phyloP scores from a whole-genome alignment of 2,329 filamentous ascomycete genomes.

The Talaromyces sp. region DNA sequence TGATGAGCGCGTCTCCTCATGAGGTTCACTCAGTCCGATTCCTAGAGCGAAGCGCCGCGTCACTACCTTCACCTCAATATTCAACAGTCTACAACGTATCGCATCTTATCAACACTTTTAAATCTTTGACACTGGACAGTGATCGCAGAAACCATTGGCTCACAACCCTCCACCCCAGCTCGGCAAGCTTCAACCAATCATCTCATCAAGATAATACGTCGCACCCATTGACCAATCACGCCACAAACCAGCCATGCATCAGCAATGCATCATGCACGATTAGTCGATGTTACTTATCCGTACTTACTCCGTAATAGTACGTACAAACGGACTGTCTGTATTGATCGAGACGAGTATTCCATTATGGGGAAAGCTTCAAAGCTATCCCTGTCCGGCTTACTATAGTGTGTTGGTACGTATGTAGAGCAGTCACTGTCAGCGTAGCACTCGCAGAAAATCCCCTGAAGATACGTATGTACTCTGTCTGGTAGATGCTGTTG shows the following conservation, averaged over 20 bases:
- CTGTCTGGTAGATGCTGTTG: not conserved
- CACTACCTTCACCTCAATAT: not conserved
- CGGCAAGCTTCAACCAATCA: constrained; percentile 7
- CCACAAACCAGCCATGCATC: not conserved
- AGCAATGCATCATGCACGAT: not conserved
- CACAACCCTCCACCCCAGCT: not conserved
- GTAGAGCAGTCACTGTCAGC: not conserved
- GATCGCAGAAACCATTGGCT: not conserved
- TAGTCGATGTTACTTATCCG: not conserved
- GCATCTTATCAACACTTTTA: not conserved
- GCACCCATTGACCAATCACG: constrained; percentile 1
- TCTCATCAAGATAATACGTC: not conserved
- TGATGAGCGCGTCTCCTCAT: not conserved
- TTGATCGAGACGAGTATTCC: not conserved
- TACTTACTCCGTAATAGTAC: not conserved
- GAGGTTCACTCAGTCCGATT: not conserved
- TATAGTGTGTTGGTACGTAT: not conserved
- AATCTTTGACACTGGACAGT: not conserved
- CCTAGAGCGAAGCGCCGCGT: not conserved
- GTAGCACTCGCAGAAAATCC: not conserved
- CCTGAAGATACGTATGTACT: not conserved
- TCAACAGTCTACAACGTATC: not conserved
- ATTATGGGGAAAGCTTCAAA: not conserved
- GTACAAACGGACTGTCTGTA: not conserved
- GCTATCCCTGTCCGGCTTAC: not conserved